These are phyloP conservation scores for Spathaspora sp. DNA, from an alignment of 805 yeast species.

Conservation along the genomic window DNA sequence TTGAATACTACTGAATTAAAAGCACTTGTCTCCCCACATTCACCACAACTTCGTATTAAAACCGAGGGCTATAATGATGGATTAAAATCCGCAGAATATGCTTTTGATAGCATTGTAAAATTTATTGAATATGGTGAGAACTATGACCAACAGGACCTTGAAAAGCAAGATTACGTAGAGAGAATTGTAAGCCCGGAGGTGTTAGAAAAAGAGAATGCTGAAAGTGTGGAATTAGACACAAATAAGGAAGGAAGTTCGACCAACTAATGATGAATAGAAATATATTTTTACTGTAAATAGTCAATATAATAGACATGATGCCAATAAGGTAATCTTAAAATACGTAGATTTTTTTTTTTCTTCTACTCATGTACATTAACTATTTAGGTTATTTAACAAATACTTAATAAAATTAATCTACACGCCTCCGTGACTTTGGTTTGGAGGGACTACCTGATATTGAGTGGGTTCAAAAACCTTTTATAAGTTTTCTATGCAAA, in stretches of 20 bases:
- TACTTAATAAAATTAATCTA: too few relatives aligned
- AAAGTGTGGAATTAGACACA: conserved; percentile 2
- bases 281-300: neutral
- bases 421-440: too few relatives aligned
- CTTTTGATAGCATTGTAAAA: conserved; percentile 68
- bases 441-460: too few relatives aligned
- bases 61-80: conserved; percentile 70
- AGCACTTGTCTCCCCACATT: conserved; percentile 74
- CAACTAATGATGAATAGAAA: neutral
- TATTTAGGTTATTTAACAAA: too few relatives aligned
- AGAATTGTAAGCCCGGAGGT: conserved; percentile 30
- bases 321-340: neutral
- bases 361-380: too few relatives aligned
- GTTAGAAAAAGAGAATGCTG: conserved; percentile 10
- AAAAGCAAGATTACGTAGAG: conserved; percentile 30
- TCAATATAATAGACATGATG: neutral
- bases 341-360: too few relatives aligned
- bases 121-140: conserved; percentile 69
- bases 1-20: conserved; percentile 43
- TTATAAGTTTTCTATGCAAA: too few relatives aligned
- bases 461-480: too few relatives aligned
- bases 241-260: neutral
- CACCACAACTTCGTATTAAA: conserved; percentile 65
- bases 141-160: conserved; percentile 34
- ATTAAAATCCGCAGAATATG: conserved; percentile 68